Evolutionary conservation across 164 flowering plant species (phyloP).

Genomic region (Hamamelis virginiana): DNA sequence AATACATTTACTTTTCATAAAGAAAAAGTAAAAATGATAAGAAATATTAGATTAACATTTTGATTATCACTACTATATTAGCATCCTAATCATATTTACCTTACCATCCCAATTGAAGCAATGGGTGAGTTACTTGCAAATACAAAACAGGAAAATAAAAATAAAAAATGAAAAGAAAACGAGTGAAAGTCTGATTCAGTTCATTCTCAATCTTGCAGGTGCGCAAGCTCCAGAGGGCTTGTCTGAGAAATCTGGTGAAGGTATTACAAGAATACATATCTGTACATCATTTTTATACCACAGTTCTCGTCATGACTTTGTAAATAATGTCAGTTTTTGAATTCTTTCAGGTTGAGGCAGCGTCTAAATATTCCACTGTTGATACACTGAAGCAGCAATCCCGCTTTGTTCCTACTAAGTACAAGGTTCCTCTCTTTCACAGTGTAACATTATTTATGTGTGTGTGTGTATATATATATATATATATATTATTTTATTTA

Average conservation of each 20-base stretch:
- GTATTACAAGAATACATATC: constrained; percentile 26
- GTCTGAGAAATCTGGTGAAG: constrained; percentile 89
- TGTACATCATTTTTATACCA: not conserved
- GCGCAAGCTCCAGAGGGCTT: constrained; percentile 78
- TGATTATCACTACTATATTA: no score
- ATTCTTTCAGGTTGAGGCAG: constrained; percentile 71
- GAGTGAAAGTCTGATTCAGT: not conserved
- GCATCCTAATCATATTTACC: no score
- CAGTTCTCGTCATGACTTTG: not conserved
- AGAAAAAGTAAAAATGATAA: no score
- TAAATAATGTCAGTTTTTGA: not conserved
- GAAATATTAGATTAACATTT: no score
- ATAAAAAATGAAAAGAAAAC: not conserved
- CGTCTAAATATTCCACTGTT: constrained; percentile 88
- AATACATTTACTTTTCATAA: no score
- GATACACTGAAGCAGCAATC: constrained; percentile 83
- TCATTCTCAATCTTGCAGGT: constrained; percentile 44
- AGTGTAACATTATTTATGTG: no score
- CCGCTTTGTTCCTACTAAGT: constrained; percentile 72
- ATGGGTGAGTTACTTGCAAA: no score
- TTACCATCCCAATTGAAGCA: no score
- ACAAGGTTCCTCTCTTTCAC: constrained; percentile 58
- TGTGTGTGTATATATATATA: no score
- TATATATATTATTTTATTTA: no score
- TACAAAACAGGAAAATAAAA: no score